Percentiles rank a stretch among this genome's conserved stretches.
Conservation (phyloP, 345 rosid genomes). For the Brassica nigra region DNA sequence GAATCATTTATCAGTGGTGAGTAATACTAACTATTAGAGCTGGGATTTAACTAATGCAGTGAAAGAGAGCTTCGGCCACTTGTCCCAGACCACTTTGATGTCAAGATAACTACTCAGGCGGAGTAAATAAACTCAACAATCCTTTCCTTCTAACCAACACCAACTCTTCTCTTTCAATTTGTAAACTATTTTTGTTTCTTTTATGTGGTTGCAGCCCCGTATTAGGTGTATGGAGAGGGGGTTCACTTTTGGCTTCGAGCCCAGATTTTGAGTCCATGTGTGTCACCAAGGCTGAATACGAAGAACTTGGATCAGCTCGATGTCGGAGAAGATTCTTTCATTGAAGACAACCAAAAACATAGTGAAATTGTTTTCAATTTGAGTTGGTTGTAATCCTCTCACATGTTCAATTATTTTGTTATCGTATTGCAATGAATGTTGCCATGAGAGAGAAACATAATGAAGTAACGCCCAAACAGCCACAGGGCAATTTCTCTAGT, state of each 20-base stretch:
- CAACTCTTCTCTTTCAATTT: background rate
- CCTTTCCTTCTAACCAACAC: background rate
- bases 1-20: background rate
- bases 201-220: conserved; percentile 55
- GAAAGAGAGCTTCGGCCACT: conserved; percentile 92
- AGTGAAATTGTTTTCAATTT: background rate
- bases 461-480: background rate
- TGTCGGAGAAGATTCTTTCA: conserved; percentile 82
- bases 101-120: conserved; percentile 80
- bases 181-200: background rate
- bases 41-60: conserved; percentile 42
- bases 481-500: background rate
- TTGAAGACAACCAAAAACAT: conserved; percentile 27
- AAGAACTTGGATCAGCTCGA: conserved; percentile 90
- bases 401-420: background rate
- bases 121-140: conserved; percentile 54
- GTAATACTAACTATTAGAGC: background rate
- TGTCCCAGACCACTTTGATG: conserved; percentile 77
- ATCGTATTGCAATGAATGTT: background rate
- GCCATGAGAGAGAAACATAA: background rate
- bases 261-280: conserved; percentile 88
- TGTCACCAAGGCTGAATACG: conserved; percentile 92
- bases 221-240: conserved; percentile 92
- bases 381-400: background rate
- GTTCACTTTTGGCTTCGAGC: conserved; percentile 84